Conservation (phyloP, 352 stramenopile genomes). For the Phytophthora sp. region DNA sequence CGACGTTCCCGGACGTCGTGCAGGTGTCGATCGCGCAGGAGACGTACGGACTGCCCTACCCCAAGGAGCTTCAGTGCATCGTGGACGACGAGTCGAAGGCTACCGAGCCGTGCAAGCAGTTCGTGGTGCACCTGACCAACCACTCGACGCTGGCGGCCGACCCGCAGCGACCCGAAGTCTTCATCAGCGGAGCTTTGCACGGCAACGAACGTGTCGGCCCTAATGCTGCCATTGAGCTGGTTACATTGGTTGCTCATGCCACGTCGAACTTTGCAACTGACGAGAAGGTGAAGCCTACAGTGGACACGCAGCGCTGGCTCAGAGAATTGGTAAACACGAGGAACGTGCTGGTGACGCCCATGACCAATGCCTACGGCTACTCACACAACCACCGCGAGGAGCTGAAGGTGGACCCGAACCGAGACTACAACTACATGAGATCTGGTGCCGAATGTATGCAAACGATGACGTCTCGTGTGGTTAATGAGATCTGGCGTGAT, state of each 20-base stretch:
- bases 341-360: constrained; percentile 86
- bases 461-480: constrained; percentile 94
- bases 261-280: constrained; percentile 43
- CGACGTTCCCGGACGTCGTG: constrained; percentile 80
- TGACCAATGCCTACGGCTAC: constrained; percentile 96
- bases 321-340: constrained; percentile 88
- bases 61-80: constrained; percentile 64
- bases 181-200: constrained; percentile 97
- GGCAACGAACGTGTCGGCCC: constrained; percentile 96
- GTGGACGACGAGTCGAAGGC: constrained; percentile 46
- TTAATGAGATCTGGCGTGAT: constrained; percentile 97
- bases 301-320: constrained; percentile 73
- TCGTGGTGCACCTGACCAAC: constrained; percentile 89
- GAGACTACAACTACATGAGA: constrained; percentile 98
- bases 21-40: constrained; percentile 85
- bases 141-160: constrained; percentile 78
- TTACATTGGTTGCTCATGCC: constrained; percentile 84
- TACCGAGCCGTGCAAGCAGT: constrained; percentile 76
- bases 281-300: constrained; percentile 24
- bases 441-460: constrained; percentile 90
- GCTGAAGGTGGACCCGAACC: constrained; percentile 94
- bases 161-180: constrained; percentile 91
- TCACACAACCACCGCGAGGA: constrained; percentile 84
- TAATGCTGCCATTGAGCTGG: constrained; percentile 89
- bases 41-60: constrained; percentile 79